These are phyloP conservation scores for Stagonosporopsis tanaceti DNA, from an alignment of 2,329 filamentous ascomycete species.

Conservation along the genomic window DNA sequence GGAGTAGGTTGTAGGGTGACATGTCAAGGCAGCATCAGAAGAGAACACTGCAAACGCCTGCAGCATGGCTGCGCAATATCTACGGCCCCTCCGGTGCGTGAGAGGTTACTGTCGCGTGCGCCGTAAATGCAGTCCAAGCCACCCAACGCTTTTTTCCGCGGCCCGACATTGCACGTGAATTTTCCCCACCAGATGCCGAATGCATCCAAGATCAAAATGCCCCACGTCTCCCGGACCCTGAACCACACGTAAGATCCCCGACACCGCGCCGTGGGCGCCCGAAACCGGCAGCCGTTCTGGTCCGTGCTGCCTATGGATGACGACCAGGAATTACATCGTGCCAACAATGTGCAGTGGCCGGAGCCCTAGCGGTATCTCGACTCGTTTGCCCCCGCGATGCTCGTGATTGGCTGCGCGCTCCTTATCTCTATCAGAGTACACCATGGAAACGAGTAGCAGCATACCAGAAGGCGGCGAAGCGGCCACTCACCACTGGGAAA, in stretches of 20 bases:
- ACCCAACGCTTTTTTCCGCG: conserved; percentile 13
- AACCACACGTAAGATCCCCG: conserved; percentile 16
- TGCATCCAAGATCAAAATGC: conserved; percentile 1
- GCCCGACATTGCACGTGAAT: conserved; percentile 16
- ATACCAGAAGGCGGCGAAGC: conserved; percentile 28
- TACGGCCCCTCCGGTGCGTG: conserved; percentile 10
- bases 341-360: conserved; percentile 24
- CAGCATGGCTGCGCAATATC: conserved; percentile 3
- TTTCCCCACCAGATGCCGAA: conserved; percentile 12
- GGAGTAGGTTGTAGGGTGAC: conserved; percentile 11
- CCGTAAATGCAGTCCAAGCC: conserved; percentile 14
- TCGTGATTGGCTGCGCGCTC: conserved; percentile 37
- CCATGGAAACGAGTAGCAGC: conserved; percentile 42
- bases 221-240: conserved; percentile 12
- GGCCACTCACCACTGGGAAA: conserved; percentile 52
- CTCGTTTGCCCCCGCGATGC: conserved; percentile 33
- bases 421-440: conserved; percentile 48
- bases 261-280: conserved; percentile 24
- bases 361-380: conserved; percentile 35
- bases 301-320: conserved; percentile 27
- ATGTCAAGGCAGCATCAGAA: conserved; percentile 16
- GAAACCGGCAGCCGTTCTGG: conserved; percentile 24
- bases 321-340: conserved; percentile 37
- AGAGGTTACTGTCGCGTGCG: conserved; percentile 12
- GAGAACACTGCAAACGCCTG: not conserved